Evolutionary conservation across 805 yeast genomes (phyloP).

Genomic region (Teunomyces atbi): DNA sequence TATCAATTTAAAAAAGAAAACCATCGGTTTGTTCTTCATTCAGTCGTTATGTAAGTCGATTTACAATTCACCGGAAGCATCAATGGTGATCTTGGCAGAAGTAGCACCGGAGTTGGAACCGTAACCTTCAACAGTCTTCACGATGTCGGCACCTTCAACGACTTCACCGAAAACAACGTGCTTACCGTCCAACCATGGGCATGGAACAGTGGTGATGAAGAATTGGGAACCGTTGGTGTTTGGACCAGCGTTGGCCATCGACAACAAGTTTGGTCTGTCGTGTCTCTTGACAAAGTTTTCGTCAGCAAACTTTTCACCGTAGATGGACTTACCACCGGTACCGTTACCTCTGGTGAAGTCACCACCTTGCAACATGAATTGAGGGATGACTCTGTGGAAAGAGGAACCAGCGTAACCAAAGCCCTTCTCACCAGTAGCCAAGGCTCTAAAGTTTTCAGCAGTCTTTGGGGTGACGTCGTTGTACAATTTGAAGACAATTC

Average conservation of each 20-base stretch:
- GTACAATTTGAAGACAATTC: constrained; percentile 83
- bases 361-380: constrained; percentile 50
- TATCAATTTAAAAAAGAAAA: neutral
- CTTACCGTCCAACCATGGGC: constrained; percentile 90
- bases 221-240: constrained; percentile 98
- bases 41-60: constrained; percentile 2
- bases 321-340: constrained; percentile 46
- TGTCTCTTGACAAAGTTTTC: constrained; percentile 76
- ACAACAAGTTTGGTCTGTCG: constrained; percentile 73
- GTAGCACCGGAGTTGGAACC: constrained; percentile 72
- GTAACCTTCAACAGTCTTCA: constrained; percentile 75
- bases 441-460: constrained; percentile 92
- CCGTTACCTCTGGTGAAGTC: constrained; percentile 48
- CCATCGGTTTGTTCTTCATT: neutral
- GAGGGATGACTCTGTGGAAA: constrained; percentile 49
- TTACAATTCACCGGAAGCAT: constrained; percentile 60
- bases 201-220: constrained; percentile 86
- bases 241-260: constrained; percentile 99
- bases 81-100: constrained; percentile 61
- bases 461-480: constrained; percentile 93
- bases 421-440: constrained; percentile 59
- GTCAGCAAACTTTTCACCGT: constrained; percentile 74
- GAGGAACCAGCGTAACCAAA: constrained; percentile 44
- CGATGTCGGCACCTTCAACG: constrained; percentile 77
- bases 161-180: constrained; percentile 97